Base-by-base conservation (phyloP, 495 filamentous ascomycete genomes). In the Daldinia bambusicola region DNA sequence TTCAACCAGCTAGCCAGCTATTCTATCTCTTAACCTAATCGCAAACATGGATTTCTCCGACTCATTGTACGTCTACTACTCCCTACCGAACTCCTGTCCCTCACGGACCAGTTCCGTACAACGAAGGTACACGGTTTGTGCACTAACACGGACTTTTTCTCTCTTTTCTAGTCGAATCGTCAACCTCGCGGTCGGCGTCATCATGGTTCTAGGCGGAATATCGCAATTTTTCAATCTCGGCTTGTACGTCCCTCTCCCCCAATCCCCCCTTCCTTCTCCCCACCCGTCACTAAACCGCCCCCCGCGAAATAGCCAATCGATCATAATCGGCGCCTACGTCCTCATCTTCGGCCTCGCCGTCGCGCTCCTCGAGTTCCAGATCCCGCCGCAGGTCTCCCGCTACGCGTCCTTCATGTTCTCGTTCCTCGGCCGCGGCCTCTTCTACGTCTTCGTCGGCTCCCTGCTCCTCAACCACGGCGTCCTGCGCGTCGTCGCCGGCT, bases 381-480 rank as follows among this genome's bases (percentile, higher is more conserved):
- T 97, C 71, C 96, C 96, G 4, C 92, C 94, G 37, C 94, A 97
- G 78, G 85, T 97, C 40, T 90, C 93, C 65, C 89, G 92, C 78
- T 98, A 98, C 86, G 95, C 94, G 16, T 94, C 91, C 26, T 99
- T 99, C 88, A 89, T 98, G 76, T 98, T 98, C 86, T 94, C 90
- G 51, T 98, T 99, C 87, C 78, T 98, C 71, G 95, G 95, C 59
- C 94, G 95, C 74, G 95, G 95, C 78, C 83, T 93, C 79, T 98
- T 99, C 84, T 99, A 99, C 86, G 89, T 98, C 81, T 98, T 99
- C 82, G 84, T 95, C 77, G 95, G 95, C 69, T 91, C 87, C 62
- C 90, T 98, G 75, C 82, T 97, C 26, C 84, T 97, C 56, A 88
- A 92, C 75, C 82, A 84, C 66, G 67, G 82, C 66, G 73, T 81